Conservation (phyloP, 2,329 filamentous ascomycete species). For the Hypoxylon sp. region DNA sequence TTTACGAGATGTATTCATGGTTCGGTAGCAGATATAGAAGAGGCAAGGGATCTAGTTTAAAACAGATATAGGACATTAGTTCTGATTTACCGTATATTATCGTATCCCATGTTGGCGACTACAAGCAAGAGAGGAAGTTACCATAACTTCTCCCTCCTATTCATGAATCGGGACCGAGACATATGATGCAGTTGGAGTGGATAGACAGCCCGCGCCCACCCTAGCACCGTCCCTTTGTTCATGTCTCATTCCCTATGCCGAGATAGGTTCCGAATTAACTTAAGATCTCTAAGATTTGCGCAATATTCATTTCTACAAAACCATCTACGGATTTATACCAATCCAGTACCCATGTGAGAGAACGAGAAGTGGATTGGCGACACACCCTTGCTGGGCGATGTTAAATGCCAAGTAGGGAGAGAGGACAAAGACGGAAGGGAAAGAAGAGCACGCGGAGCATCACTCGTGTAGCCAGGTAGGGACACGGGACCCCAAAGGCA, state of each 20-base stretch:
- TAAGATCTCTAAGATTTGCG: not conserved
- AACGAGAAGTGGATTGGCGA: not conserved
- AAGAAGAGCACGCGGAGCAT: not conserved
- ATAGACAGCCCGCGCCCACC: too few relatives aligned
- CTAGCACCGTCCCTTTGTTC: not conserved
- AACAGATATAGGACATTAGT: too few relatives aligned
- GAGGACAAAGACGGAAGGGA: not conserved
- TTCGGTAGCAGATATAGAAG: too few relatives aligned
- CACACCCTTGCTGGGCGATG: not conserved
- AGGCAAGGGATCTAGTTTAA: too few relatives aligned
- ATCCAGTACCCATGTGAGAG: not conserved
- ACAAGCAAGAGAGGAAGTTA: too few relatives aligned
- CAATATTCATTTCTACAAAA: not conserved
- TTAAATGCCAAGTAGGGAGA: not conserved
- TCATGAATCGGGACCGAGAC: too few relatives aligned
- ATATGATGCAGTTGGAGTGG: too few relatives aligned
- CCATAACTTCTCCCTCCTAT: too few relatives aligned
- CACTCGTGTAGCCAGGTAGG: not conserved
- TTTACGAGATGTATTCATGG: too few relatives aligned
- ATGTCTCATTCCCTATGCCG: too few relatives aligned
- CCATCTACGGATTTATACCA: not conserved
- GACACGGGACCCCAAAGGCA: not conserved
- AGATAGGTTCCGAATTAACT: not conserved
- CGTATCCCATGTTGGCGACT: too few relatives aligned
- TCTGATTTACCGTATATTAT: too few relatives aligned